Evolutionary conservation across 805 yeast genomes (phyloP).

Genomic region (Scheffersomyces spartinae): DNA sequence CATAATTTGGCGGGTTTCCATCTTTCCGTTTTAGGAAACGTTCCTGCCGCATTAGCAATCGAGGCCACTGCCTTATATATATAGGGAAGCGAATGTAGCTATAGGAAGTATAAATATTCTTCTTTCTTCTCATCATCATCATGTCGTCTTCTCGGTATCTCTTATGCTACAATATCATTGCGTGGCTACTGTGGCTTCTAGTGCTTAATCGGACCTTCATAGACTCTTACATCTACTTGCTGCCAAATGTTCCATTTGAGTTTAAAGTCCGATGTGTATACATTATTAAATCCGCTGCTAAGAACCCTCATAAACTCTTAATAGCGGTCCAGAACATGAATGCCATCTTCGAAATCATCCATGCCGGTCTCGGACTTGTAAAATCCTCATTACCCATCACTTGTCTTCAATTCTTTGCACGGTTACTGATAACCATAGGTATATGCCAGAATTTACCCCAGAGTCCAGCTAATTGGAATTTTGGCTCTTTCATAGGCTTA

Average conservation of each 20-base stretch:
- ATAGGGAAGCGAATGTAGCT: too few species aligned
- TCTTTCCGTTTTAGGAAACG: not conserved
- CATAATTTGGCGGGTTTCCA: not conserved
- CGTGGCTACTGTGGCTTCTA: slow-evolving; percentile 9
- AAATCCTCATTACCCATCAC: slow-evolving; percentile 15
- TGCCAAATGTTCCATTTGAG: too few species aligned
- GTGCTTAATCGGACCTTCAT: slow-evolving; percentile 6
- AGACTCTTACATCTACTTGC: too few species aligned
- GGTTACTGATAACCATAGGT: slow-evolving; percentile 17
- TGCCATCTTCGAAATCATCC: slow-evolving; percentile 13
- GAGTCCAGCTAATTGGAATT: slow-evolving; percentile 16
- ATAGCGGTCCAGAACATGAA: slow-evolving; percentile 14
- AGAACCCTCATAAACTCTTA: slow-evolving; percentile 17
- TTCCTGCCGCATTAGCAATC: too few species aligned
- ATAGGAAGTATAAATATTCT: not conserved
- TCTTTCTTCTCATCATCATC: not conserved
- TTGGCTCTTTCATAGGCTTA: slow-evolving; percentile 8
- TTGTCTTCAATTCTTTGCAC: slow-evolving; percentile 17
- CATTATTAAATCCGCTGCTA: slow-evolving; percentile 4
- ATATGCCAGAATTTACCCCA: slow-evolving; percentile 16
- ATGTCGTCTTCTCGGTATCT: slow-evolving; percentile 1
- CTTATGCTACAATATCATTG: slow-evolving; percentile 8
- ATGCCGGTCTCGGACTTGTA: slow-evolving; percentile 15
- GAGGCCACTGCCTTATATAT: too few species aligned
- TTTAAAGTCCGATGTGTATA: slow-evolving; percentile 6